Percentiles rank a stretch among this genome's conserved stretches.
Evolutionary conservation across 1,284 basidiomycete species (phyloP).

Genomic region (Inonotus hispidus): DNA sequence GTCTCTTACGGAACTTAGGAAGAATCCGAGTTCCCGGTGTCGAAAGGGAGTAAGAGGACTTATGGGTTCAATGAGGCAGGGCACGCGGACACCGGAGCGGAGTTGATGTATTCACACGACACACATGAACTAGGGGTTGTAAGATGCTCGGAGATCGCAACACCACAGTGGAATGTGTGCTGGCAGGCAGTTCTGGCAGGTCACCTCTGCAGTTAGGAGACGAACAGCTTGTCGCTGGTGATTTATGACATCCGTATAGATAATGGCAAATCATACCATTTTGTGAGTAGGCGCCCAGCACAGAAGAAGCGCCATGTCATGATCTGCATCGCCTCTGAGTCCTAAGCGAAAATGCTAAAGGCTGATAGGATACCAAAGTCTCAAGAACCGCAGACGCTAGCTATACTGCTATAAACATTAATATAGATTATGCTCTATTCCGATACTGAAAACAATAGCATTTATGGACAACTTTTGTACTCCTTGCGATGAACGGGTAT

Average conservation of each 20-base stretch:
- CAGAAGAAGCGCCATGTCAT: not conserved
- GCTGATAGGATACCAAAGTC: not conserved
- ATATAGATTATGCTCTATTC: not conserved
- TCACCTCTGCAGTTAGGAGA: not conserved
- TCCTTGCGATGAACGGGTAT: not conserved
- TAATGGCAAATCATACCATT: conserved; percentile 2
- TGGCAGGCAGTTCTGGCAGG: too few relatives aligned
- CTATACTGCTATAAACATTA: not conserved
- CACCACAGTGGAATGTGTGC: not conserved
- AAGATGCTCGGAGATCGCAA: conserved; percentile 1
- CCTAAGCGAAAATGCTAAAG: not conserved
- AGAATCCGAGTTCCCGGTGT: not conserved
- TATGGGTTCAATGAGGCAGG: not conserved
- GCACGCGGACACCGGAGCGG: not conserved
- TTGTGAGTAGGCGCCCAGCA: not conserved
- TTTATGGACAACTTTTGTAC: conserved; percentile 1
- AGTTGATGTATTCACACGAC: not conserved
- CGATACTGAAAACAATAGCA: not conserved
- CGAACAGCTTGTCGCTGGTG: not conserved
- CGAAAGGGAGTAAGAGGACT: not conserved
- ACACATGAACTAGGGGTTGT: not conserved
- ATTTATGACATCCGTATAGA: not conserved
- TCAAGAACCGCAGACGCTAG: not conserved
- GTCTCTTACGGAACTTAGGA: not conserved
- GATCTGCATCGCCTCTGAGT: not conserved